Evolutionary conservation across 108 stramenopile genomes (phyloP).

Genomic region (Discostella stelligeroides): DNA sequence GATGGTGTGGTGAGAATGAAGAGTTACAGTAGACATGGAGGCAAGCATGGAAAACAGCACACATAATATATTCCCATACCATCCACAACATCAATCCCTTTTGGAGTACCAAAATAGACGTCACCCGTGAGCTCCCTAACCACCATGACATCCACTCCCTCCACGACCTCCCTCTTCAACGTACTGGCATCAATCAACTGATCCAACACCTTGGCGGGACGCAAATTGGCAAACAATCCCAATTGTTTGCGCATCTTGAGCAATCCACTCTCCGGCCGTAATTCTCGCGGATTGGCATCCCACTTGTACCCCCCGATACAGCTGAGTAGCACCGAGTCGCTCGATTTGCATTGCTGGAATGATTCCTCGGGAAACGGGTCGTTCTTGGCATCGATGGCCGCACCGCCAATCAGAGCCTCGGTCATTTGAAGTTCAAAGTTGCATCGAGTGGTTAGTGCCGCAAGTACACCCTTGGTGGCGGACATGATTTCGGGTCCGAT

Average conservation of each 20-base stretch:
- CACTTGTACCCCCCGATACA: constrained; percentile 99
- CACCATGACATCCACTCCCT: constrained; percentile 98
- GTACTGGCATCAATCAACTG: constrained; percentile 96
- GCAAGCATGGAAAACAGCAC: neutral
- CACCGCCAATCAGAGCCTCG: constrained; percentile 96
- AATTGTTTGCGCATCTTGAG: constrained; percentile 96
- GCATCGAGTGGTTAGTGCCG: constrained; percentile 60
- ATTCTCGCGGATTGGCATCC: constrained; percentile 94
- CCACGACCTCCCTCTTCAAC: constrained; percentile 96
- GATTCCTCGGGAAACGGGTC: constrained; percentile 95
- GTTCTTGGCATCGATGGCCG: constrained; percentile 90
- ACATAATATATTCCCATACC: constrained; percentile 46
- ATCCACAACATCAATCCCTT: constrained; percentile 92
- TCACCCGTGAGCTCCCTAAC: constrained; percentile 98
- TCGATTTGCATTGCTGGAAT: constrained; percentile 78
- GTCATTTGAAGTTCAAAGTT: constrained; percentile 87
- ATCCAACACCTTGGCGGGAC: constrained; percentile 95
- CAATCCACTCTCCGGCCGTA: constrained; percentile 94
- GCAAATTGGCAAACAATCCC: constrained; percentile 96
- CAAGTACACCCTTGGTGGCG: constrained; percentile 82
- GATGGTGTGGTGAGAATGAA: neutral
- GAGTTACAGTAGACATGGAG: neutral
- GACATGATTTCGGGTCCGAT: constrained; percentile 94
- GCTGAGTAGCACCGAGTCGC: constrained; percentile 94
- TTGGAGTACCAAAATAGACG: constrained; percentile 99